Evolutionary conservation across 352 stramenopile species (phyloP), one percentile per base, ranked within the genome.

Genomic region (Phytophthora ohioensis): DNA sequence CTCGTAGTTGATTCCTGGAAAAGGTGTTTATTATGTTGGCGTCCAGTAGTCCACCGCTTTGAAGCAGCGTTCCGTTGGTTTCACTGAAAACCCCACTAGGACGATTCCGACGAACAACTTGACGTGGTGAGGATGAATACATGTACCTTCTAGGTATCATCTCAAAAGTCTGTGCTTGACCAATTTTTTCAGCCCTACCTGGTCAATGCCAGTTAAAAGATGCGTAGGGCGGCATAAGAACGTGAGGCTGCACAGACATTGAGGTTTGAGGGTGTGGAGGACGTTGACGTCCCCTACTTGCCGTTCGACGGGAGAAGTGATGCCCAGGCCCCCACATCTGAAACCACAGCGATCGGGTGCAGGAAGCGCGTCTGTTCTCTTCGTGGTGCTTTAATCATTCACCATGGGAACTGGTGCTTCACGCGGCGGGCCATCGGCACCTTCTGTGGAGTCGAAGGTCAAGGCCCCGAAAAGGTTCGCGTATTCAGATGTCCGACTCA

Each of bases 401-500:
- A 36, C 42, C 56, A 79, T 79, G 71, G 71, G 71, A 27, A 34
- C 67, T 3, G n/a, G 42, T 47, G 42, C 53, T 12, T 79, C 71
- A 7, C 48, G 52, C 4, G 12, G 15, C 3, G 67, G 61, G 7
- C 46, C 67, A 30, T 35, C 31, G 17, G 32, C 41, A 27, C 46
- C 57, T 21, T 48, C 48, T 11, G 39, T 52, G 7, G 31, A 55
- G 49, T 38, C 46, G 3, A 70, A 70, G 53, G 38, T 38, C 7
- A 71, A 79, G 49, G 38, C 43, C 6, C 71, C 71, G n/a, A 77
- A 71, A 48, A 73, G 61, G 34, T 77, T 76, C 48, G 32, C 64
- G 34, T 72, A 69, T 46, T 61, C 56, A 35, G 68, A 88, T 38
- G 64, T 81, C 30, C 56, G 48, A 3, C 46, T 85, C 27, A 75